Evolutionary conservation across 352 stramenopile species (phyloP).

Genomic region (Phytopythium kandeliae): DNA sequence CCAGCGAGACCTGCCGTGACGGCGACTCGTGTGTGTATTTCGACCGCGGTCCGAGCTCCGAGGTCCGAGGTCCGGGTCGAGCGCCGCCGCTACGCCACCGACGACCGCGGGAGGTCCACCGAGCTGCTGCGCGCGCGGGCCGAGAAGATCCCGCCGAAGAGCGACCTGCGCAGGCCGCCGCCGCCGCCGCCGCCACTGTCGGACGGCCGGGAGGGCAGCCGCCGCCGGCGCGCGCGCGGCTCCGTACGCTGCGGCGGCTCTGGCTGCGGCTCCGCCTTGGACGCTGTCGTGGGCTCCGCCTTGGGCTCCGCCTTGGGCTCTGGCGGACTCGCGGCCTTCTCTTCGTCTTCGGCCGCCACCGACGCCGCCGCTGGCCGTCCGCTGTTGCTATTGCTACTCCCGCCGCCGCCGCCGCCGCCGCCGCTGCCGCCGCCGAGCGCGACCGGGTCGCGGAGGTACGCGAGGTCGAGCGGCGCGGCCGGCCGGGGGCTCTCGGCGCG

Average conservation of each 20-base stretch:
- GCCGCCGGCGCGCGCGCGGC: too few species aligned
- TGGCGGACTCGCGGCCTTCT: conserved; percentile 6
- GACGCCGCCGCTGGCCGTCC: neutral
- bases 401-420: neutral
- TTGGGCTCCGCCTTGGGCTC: neutral
- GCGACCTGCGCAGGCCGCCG: conserved; percentile 18
- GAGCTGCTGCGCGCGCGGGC: conserved; percentile 29
- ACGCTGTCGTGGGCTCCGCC: too few species aligned
- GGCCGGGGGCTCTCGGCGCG: conserved; percentile 65
- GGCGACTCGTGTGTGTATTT: conserved; percentile 2
- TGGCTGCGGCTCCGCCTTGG: neutral
- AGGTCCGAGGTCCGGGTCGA: too few species aligned
- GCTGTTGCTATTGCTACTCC: neutral
- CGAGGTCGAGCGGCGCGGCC: conserved; percentile 60
- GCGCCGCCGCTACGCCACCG: conserved; percentile 14
- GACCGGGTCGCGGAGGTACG: conserved; percentile 50
- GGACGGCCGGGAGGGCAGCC: neutral
- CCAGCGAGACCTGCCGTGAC: conserved; percentile 14
- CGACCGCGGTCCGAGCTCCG: too few species aligned
- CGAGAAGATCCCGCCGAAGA: conserved; percentile 40
- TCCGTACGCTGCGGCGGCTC: too few species aligned
- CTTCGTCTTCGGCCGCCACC: too few species aligned
- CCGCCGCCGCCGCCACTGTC: too few species aligned
- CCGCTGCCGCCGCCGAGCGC: neutral
- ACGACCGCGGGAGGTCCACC: conserved; percentile 22